Percentiles rank a stretch among this genome's conserved stretches.
Conservation (phyloP, 768 basidiomycete species). For the Russula dissimulans region DNA sequence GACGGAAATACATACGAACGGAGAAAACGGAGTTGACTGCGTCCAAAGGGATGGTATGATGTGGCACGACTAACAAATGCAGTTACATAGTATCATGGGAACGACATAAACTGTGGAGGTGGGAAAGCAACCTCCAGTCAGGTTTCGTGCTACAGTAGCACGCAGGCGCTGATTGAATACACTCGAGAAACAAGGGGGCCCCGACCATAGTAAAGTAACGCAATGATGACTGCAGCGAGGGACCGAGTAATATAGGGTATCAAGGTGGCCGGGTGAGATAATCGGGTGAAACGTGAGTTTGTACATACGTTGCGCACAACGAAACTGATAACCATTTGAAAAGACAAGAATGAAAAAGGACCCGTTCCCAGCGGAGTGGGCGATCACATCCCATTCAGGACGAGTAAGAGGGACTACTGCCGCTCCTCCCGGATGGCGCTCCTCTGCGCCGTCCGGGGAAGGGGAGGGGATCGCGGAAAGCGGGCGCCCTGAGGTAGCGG, state of each 20-base stretch:
- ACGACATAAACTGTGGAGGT: background rate
- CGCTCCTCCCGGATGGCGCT: slow-evolving; percentile 5
- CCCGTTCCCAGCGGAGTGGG: background rate
- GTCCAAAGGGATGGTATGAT: background rate
- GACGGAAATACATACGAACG: slow-evolving; percentile 2
- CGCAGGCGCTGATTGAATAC: slow-evolving; percentile 3
- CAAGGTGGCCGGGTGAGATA: background rate
- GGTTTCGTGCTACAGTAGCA: background rate
- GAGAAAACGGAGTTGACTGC: slow-evolving; percentile 1
- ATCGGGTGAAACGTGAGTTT: background rate
- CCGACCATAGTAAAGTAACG: background rate
- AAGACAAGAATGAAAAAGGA: background rate
- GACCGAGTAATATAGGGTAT: background rate
- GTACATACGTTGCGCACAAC: background rate
- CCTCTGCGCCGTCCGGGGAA: background rate
- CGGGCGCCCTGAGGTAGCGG: background rate
- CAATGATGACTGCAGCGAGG: background rate
- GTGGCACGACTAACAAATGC: background rate
- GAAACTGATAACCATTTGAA: slow-evolving; percentile 1
- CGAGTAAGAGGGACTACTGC: background rate
- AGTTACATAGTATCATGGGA: slow-evolving; percentile 2
- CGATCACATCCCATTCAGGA: background rate
- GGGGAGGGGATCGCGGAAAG: slow-evolving; percentile 1
- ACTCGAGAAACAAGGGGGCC: background rate
- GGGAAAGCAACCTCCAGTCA: background rate